Evolutionary conservation across 1,139 yeast genomes (phyloP).

Genomic region (Candida anutae): DNA sequence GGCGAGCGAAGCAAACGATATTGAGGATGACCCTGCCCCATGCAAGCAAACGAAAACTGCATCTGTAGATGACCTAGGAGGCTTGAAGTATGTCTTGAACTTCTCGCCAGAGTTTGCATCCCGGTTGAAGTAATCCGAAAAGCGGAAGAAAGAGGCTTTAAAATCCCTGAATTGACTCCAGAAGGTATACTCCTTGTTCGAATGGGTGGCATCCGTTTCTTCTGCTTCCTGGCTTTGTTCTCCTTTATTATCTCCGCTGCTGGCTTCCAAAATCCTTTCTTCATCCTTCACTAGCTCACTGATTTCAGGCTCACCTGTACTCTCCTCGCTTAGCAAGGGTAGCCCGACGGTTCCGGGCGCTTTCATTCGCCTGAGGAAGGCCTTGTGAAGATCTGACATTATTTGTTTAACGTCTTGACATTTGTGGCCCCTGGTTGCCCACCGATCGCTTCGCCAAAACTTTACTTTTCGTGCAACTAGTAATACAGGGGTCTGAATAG

Average conservation of each 20-base stretch:
- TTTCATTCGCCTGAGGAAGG: conserved; percentile 29
- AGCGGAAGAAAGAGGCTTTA: neutral
- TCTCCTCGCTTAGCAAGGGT: neutral
- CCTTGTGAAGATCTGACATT: conserved; percentile 40
- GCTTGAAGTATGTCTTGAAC: conserved; percentile 52
- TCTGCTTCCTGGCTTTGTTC: neutral
- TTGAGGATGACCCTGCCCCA: conserved; percentile 90
- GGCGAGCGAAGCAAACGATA: conserved; percentile 61
- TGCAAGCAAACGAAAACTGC: conserved; percentile 75
- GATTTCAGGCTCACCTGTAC: neutral
- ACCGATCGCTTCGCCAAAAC: too few relatives aligned
- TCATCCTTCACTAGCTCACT: conserved; percentile 2
- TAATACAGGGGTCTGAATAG: too few relatives aligned
- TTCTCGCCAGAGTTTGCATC: neutral
- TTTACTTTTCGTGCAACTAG: too few relatives aligned
- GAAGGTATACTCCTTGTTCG: neutral
- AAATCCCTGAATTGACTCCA: neutral
- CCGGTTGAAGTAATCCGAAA: neutral
- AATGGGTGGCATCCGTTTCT: neutral
- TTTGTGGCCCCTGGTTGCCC: too few relatives aligned
- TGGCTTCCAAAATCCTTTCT: conserved; percentile 1
- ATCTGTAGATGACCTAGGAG: conserved; percentile 36
- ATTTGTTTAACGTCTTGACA: too few relatives aligned
- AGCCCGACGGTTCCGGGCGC: conserved; percentile 31
- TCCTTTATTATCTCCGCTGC: neutral